Evolutionary conservation across 148 eudicot species (phyloP).

Genomic region (Amaranthus cruentus): DNA sequence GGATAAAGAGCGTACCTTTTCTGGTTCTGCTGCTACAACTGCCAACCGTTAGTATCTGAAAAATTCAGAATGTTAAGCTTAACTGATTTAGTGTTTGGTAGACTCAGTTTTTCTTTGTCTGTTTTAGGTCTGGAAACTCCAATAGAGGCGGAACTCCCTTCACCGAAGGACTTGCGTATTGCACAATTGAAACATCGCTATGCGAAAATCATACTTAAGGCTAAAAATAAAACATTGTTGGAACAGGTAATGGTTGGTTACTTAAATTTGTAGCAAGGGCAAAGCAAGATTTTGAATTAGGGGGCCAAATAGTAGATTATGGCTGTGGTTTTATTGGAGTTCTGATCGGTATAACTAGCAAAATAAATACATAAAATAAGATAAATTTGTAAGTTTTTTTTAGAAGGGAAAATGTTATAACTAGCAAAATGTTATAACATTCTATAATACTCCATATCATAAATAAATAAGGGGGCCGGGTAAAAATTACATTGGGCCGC

Average conservation of each 20-base stretch:
- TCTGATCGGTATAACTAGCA: too few relatives aligned
- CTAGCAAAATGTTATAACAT: too few relatives aligned
- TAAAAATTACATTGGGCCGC: too few relatives aligned
- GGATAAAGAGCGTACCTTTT: conserved; percentile 33
- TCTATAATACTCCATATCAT: too few relatives aligned
- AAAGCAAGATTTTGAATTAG: too few relatives aligned
- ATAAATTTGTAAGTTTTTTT: too few relatives aligned
- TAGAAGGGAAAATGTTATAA: too few relatives aligned
- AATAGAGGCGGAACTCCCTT: conserved; percentile 46
- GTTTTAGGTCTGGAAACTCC: conserved; percentile 34
- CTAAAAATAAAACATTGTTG: conserved; percentile 46
- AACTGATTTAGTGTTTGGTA: neutral
- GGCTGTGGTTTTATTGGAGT: too few relatives aligned
- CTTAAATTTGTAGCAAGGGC: too few relatives aligned
- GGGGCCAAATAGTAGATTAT: too few relatives aligned
- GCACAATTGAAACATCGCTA: conserved; percentile 76
- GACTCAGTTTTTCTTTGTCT: neutral
- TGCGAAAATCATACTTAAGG: conserved; percentile 72
- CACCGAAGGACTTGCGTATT: conserved; percentile 69
- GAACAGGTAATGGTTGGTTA: conserved; percentile 34
- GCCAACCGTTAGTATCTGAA: conserved; percentile 37
- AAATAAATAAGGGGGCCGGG: too few relatives aligned
- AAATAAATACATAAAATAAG: too few relatives aligned
- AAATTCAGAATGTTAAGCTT: neutral
- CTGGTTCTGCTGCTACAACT: conserved; percentile 22